These are phyloP conservation scores for Tylopilus balloui DNA, from an alignment of 768 basidiomycete species.

Conservation along the genomic window DNA sequence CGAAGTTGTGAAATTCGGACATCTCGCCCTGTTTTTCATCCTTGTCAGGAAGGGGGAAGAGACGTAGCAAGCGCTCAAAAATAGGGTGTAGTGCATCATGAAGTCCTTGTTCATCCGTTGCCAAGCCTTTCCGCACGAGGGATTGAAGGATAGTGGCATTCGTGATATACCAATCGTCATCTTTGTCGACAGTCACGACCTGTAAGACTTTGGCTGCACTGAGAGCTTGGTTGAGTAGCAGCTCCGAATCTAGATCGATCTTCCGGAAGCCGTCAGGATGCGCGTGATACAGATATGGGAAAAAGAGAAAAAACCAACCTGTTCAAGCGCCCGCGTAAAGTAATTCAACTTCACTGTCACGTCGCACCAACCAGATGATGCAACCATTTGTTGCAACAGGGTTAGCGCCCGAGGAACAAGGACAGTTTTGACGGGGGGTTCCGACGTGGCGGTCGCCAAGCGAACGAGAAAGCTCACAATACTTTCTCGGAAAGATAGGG, in stretches of 20 bases:
- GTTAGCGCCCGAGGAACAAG: conserved; percentile 61
- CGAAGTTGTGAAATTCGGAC: conserved; percentile 73
- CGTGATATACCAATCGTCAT: conserved; percentile 71
- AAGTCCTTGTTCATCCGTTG: conserved; percentile 71
- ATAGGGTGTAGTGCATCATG: conserved; percentile 81
- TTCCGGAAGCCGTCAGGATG: conserved; percentile 29
- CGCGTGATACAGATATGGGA: background rate
- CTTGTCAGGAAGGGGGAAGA: conserved; percentile 75
- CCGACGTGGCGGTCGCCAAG: conserved; percentile 65
- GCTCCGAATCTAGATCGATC: conserved; percentile 71
- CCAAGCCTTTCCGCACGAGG: conserved; percentile 82
- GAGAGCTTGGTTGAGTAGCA: conserved; percentile 61
- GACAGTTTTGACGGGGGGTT: conserved; percentile 36
- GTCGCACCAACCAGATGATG: conserved; percentile 83
- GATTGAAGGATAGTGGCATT: conserved; percentile 75
- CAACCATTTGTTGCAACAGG: conserved; percentile 73
- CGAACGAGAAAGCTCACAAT: conserved; percentile 96
- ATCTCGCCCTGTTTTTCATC: conserved; percentile 69
- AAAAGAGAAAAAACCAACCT: conserved; percentile 39
- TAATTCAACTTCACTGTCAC: conserved; percentile 89
- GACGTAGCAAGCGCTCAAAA: conserved; percentile 71
- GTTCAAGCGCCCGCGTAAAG: conserved; percentile 80
- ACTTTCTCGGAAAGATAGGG: conserved; percentile 76
- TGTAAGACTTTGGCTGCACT: conserved; percentile 87
- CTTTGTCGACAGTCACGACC: conserved; percentile 77